These are phyloP conservation scores for Colletotrichum liriopes DNA, from an alignment of 2,329 filamentous ascomycete species.

Conservation along the genomic window DNA sequence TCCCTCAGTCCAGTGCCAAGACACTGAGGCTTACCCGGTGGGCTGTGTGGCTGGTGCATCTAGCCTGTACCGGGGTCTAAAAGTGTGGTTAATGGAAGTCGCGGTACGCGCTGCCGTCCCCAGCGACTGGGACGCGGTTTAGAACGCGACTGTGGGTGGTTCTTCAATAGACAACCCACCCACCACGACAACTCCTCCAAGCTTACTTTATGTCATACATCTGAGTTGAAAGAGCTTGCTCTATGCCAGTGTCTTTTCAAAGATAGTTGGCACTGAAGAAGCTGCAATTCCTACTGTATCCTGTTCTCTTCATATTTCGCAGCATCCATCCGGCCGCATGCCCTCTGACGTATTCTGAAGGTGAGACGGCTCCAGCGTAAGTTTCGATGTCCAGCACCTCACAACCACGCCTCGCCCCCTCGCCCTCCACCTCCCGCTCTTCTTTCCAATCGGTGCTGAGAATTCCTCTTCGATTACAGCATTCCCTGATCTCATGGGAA, in stretches of 20 bases:
- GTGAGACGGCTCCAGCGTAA: conserved; percentile 36
- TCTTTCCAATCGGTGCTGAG: not conserved
- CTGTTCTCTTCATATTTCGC: not conserved
- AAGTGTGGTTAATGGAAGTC: conserved; percentile 39
- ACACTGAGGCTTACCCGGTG: too few relatives aligned
- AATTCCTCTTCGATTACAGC: not conserved
- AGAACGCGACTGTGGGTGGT: conserved; percentile 26
- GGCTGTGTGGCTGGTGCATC: not conserved
- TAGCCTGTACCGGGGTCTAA: not conserved
- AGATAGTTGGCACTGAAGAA: not conserved
- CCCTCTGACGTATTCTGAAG: conserved; percentile 39
- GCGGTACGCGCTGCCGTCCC: conserved; percentile 38
- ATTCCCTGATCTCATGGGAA: conserved; percentile 55
- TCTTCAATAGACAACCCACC: conserved; percentile 20
- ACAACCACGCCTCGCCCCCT: not conserved
- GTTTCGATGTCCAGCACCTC: not conserved
- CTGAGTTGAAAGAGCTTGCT: not conserved
- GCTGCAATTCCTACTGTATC: not conserved
- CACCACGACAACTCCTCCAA: conserved; percentile 20
- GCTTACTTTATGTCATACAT: not conserved
- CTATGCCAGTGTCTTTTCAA: not conserved
- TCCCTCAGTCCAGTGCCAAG: too few relatives aligned
- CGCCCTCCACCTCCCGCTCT: not conserved
- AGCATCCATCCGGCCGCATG: conserved; percentile 23
- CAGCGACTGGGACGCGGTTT: conserved; percentile 30